phyloP scores from a whole-genome alignment of 305 asterid species.

The Vinca major region DNA sequence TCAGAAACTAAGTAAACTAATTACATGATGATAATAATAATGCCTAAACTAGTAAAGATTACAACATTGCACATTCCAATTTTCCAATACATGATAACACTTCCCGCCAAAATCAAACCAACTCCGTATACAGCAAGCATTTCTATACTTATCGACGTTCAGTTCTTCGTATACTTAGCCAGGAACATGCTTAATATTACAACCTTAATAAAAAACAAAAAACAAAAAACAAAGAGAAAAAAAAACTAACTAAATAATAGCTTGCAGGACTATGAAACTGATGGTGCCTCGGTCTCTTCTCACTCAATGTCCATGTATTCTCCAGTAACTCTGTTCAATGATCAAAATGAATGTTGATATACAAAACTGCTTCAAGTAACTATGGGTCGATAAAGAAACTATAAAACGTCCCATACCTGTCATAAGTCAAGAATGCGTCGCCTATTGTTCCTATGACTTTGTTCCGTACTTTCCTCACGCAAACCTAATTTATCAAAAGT shows the following conservation, averaged over 20 bases:
- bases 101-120: slow-evolving; percentile 1
- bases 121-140: neutral
- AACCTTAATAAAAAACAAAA: neutral
- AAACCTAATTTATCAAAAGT: slow-evolving; percentile 58
- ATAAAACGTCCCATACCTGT: slow-evolving; percentile 40
- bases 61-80: too few relatives aligned
- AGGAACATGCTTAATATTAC: neutral
- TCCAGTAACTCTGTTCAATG: slow-evolving; percentile 56
- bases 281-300: neutral
- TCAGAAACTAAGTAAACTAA: too few relatives aligned
- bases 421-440: slow-evolving; percentile 62
- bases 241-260: neutral
- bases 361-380: neutral
- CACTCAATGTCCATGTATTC: slow-evolving; percentile 52
- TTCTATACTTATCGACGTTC: neutral
- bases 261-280: neutral
- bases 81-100: neutral
- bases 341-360: neutral
- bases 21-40: too few relatives aligned
- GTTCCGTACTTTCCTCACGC: slow-evolving; percentile 87
- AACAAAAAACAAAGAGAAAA: too few relatives aligned
- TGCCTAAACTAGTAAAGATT: too few relatives aligned
- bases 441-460: slow-evolving; percentile 90
- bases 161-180: neutral
- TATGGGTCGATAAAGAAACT: neutral